Percentiles rank a stretch among this genome's conserved stretches.
These are phyloP conservation scores for Xylaria polymorpha DNA, from an alignment of 2,329 filamentous ascomycete genomes.

Conservation along the genomic window DNA sequence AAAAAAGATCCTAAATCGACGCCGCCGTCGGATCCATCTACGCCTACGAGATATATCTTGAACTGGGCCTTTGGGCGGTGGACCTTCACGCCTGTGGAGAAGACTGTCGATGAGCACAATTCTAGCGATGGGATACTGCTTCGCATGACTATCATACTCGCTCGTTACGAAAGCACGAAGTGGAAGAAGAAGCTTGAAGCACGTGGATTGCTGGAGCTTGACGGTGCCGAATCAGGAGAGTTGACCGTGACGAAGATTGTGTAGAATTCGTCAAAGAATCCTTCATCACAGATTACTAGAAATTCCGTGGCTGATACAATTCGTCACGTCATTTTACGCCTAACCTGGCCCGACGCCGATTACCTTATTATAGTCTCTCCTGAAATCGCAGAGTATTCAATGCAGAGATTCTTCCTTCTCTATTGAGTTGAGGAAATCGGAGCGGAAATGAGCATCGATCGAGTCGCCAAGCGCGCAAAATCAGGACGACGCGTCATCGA, in stretches of 20 bases:
- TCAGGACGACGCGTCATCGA: constrained; percentile 7
- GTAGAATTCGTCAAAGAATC: constrained; percentile 21
- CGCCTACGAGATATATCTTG: constrained; percentile 77
- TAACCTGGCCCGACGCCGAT: not conserved
- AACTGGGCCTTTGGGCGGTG: constrained; percentile 99
- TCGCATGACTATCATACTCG: constrained; percentile 81
- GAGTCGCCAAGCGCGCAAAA: not conserved
- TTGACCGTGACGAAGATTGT: constrained; percentile 64
- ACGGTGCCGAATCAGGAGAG: constrained; percentile 58
- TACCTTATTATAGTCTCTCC: not conserved
- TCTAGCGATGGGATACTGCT: constrained; percentile 67
- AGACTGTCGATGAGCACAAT: constrained; percentile 59
- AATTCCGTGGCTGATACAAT: not conserved
- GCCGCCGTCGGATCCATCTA: constrained; percentile 39
- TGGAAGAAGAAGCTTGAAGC: constrained; percentile 80
- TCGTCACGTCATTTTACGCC: not conserved
- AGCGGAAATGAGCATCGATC: not conserved
- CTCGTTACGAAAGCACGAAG: constrained; percentile 77
- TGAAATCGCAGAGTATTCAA: not conserved
- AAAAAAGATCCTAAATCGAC: constrained; percentile 55
- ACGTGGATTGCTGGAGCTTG: constrained; percentile 64
- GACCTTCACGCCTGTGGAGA: constrained; percentile 79
- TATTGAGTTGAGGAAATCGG: not conserved
- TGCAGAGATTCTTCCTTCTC: not conserved
- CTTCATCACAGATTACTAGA: constrained; percentile 1